These are phyloP conservation scores for Wickerhamomyces sp. DNA, from an alignment of 1,139 yeast genomes.

Conservation along the genomic window DNA sequence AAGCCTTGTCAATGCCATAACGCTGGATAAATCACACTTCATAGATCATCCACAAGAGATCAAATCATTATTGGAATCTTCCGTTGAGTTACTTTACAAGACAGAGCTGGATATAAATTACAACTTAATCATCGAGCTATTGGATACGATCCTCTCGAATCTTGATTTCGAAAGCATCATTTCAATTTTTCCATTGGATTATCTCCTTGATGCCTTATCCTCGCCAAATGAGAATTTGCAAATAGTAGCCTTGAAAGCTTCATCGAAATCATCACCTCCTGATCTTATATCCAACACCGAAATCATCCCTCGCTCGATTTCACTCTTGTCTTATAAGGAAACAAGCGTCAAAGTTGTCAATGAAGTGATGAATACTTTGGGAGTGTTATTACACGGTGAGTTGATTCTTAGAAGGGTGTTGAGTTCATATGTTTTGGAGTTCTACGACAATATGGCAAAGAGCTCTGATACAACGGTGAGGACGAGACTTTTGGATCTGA, in stretches of 20 bases:
- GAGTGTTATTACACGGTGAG: constrained; percentile 21
- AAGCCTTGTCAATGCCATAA: constrained; percentile 5
- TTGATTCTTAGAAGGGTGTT: constrained; percentile 27
- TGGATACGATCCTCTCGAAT: constrained; percentile 22
- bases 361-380: constrained; percentile 26
- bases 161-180: constrained; percentile 27
- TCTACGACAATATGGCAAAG: constrained; percentile 17
- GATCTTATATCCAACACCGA: constrained; percentile 27
- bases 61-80: constrained; percentile 6
- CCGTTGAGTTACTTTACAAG: constrained; percentile 8
- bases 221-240: constrained; percentile 24
- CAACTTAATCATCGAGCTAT: constrained; percentile 21
- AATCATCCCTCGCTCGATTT: constrained; percentile 23
- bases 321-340: constrained; percentile 17
- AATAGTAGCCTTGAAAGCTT: constrained; percentile 26
- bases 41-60: constrained; percentile 4
- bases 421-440: constrained; percentile 18
- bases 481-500: constrained; percentile 26
- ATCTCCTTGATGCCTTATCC: constrained; percentile 25
- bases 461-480: constrained; percentile 15
- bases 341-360: constrained; percentile 24
- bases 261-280: constrained; percentile 28
- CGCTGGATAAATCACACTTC: constrained; percentile 12
- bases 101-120: constrained; percentile 17
- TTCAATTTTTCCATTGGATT: constrained; percentile 23